Base-by-base conservation (phyloP, 768 basidiomycete species). In the Suillus placidus region DNA sequence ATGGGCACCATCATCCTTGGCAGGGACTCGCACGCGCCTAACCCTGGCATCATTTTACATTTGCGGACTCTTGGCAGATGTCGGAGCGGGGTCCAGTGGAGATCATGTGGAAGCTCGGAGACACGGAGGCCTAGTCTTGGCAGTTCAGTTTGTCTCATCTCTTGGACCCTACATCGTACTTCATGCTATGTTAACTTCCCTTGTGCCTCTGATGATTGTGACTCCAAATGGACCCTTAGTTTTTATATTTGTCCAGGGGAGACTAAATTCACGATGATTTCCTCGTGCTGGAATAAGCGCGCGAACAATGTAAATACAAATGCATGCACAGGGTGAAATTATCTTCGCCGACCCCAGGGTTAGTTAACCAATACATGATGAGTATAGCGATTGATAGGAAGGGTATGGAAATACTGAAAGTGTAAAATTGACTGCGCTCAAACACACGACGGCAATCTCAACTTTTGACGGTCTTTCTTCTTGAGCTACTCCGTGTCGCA, bases 401-500 rank as follows among this genome's bases (percentile, higher is more conserved):
- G 9, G 57, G 57, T 40, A 58, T 58, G 38, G 37, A 40, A 30
- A 58, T 40, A 38, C 37, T 58, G 9, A 10, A 57, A 38, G 5
- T 14, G 16, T 1, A 14, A 40, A 58, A 16, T 20, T 38, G 38
- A 58, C 18, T 54, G 20, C 37, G 26, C 57, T 18, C 23, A 30
- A 58, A 52, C 9, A 32, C 23, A 40, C 16, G 38, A 18, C 38
- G 9, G 7, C n/a, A 61, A 40, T 35, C 60, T 61, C 62, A 63
- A 60, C 62, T 32, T 23, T 61, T 63, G 38, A 58, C 20, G 13
- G 13, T 7, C 63, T 74, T 80, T 68, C 71, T 77, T 62, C 80
- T 71, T 56, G 73, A n/a, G 52, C 71, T 74, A 63, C 71, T 74
- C 45, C 76, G 76, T 32, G 71, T 71, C n/a, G 70, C 60, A n/a